Percentiles rank a stretch among this genome's conserved stretches.
These are phyloP conservation scores for Penicillium crustosum DNA, from an alignment of 2,329 filamentous ascomycete species.

Conservation along the genomic window DNA sequence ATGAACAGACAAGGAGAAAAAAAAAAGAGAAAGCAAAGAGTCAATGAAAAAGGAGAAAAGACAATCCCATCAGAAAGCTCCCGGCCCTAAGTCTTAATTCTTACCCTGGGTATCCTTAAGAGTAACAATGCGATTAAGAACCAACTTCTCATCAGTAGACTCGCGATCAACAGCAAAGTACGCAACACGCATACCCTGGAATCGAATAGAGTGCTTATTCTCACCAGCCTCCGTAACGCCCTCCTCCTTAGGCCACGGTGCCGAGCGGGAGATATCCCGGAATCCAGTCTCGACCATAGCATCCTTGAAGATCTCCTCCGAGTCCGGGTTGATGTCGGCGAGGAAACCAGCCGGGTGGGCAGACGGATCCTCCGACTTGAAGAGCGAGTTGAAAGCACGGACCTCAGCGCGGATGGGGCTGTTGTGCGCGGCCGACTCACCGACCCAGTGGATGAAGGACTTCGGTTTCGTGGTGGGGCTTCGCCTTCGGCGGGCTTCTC, in stretches of 20 bases:
- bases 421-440: constrained; percentile 62
- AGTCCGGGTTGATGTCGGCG: constrained; percentile 79
- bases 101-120: constrained; percentile 66
- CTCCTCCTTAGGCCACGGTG: constrained; percentile 78
- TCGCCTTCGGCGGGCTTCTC: constrained; percentile 67
- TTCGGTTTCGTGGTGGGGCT: constrained; percentile 64
- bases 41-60: neutral
- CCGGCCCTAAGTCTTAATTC: constrained; percentile 19
- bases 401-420: constrained; percentile 66
- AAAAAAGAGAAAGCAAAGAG: neutral
- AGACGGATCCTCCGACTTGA: constrained; percentile 82
- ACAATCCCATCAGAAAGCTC: neutral
- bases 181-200: constrained; percentile 87
- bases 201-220: constrained; percentile 71
- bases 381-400: constrained; percentile 77
- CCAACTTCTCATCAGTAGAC: constrained; percentile 72
- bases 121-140: constrained; percentile 89
- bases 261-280: constrained; percentile 68
- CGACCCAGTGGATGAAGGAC: constrained; percentile 87
- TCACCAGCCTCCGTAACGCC: constrained; percentile 50
- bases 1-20: neutral
- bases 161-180: constrained; percentile 66
- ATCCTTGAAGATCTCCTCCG: constrained; percentile 73
- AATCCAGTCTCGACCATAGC: constrained; percentile 83
- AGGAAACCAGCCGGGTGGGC: constrained; percentile 77